Base-by-base conservation (phyloP, 192 early-diverging fungal species). In the Mortierella claussenii region DNA sequence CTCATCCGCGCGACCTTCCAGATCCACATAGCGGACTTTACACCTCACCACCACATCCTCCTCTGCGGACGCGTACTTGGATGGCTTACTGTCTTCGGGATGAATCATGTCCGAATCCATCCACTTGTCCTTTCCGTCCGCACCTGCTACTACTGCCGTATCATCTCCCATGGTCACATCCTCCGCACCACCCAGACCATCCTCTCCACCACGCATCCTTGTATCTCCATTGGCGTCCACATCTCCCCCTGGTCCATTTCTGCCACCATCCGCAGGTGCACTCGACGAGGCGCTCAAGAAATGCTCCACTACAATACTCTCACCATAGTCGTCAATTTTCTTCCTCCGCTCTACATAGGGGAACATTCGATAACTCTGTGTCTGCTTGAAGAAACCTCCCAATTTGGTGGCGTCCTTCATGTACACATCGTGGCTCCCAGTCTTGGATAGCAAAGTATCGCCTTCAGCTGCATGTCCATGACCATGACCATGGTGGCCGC, bases 321-420 rank as follows among this genome's bases (percentile, higher is more conserved):
- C 90, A 46, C 94, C 91, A 84, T 98, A 99, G 64, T 98, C 96
- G 67, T 99, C 97, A 67, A 92, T 89, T 69, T 89, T 89, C 48
- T 91, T 92, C 56, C 90, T 84, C 46, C 86, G 83, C 56, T 98
- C 97, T 11, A 84, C 79, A 54, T 89, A 92, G 0, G 97, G 97
- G 68, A 95, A 99, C 96, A 89, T 91, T 55, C 86, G 89, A 79
- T 86, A 89, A 80, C 88, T 95, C 74, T 91, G 93, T 20, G 85
- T 83, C 64, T 95, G 90, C 50, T 91, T 89, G 68, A 94, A 91
- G 59, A 92, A 88, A 1, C 88, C 90, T 32, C 90, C 89, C 32
- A 86, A 88, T 43, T 86, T 85, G 13, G 82, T 87, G 3, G 86
- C 85, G 45, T 96, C 96, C 63, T 89, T 88, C 54, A 97, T 87